phyloP scores from a whole-genome alignment of 148 eudicot genomes.

The Rheum nobile region DNA sequence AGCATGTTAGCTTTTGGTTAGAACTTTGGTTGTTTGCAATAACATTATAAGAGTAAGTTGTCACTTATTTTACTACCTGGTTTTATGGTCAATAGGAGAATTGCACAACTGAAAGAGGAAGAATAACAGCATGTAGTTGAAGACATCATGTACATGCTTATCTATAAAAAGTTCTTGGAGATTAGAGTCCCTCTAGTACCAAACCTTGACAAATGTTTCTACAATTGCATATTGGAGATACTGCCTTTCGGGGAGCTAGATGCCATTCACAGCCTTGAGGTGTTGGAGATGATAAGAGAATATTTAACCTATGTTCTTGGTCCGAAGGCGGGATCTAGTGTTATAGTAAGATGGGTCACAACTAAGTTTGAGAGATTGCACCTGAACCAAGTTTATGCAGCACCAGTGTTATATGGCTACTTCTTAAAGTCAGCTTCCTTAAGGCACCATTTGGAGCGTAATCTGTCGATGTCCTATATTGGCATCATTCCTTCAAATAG shows the following conservation, averaged over 20 bases:
- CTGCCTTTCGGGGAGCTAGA: slow-evolving; percentile 64
- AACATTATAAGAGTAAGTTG: background rate
- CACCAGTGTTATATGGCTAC: slow-evolving; percentile 70
- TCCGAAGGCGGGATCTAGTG: slow-evolving; percentile 47
- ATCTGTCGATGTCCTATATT: slow-evolving; percentile 14
- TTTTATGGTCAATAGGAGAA: slow-evolving; percentile 44
- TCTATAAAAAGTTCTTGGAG: slow-evolving; percentile 48
- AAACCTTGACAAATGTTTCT: slow-evolving; percentile 58
- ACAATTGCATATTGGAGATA: slow-evolving; percentile 64
- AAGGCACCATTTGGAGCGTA: slow-evolving; percentile 43
- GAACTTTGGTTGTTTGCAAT: too few relatives aligned
- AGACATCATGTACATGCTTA: slow-evolving; percentile 61
- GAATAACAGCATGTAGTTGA: slow-evolving; percentile 54
- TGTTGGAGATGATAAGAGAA: slow-evolving; percentile 51
- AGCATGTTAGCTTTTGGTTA: background rate
- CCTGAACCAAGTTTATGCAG: slow-evolving; percentile 40
- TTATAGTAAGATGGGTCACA: slow-evolving; percentile 50
- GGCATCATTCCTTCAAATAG: slow-evolving; percentile 14
- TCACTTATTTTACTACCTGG: background rate
- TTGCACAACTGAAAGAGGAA: slow-evolving; percentile 44
- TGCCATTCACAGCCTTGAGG: slow-evolving; percentile 57
- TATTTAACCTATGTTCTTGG: slow-evolving; percentile 45
- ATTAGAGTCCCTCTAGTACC: slow-evolving; percentile 60
- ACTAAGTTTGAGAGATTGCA: slow-evolving; percentile 24
- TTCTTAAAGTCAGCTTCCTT: slow-evolving; percentile 65